Conservation (phyloP, 768 basidiomycete species). For the Tylopilus felleus region DNA sequence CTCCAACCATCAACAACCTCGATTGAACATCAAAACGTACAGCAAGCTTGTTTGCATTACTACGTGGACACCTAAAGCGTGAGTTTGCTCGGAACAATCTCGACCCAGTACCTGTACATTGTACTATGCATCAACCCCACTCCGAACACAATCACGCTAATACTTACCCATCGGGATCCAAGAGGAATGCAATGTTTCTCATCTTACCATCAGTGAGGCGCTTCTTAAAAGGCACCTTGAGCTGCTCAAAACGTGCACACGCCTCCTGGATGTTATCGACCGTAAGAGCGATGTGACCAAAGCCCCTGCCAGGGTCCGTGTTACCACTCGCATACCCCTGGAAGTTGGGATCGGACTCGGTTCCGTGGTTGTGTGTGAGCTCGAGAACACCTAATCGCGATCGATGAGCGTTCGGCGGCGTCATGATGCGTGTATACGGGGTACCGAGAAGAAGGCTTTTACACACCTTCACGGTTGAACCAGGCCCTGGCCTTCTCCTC, state of each 20-base stretch:
- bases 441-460: background rate
- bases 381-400: slow-evolving; percentile 65
- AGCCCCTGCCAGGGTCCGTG: slow-evolving; percentile 69
- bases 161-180: slow-evolving; percentile 78
- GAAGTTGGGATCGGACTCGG: slow-evolving; percentile 75
- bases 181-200: slow-evolving; percentile 77
- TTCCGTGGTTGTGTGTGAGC: slow-evolving; percentile 87
- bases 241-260: slow-evolving; percentile 76
- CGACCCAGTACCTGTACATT: slow-evolving; percentile 55
- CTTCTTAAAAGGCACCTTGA: slow-evolving; percentile 87
- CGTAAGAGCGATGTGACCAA: slow-evolving; percentile 87
- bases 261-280: slow-evolving; percentile 82
- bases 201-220: slow-evolving; percentile 81
- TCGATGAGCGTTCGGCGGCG: background rate
- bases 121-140: background rate
- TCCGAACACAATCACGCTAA: background rate
- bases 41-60: background rate
- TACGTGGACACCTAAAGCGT: slow-evolving; percentile 18
- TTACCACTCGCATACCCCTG: slow-evolving; percentile 87
- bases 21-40: background rate
- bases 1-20: slow-evolving; percentile 6
- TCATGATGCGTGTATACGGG: background rate
- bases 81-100: slow-evolving; percentile 43
- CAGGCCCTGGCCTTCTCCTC: slow-evolving; percentile 52
- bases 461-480: slow-evolving; percentile 64